These are phyloP conservation scores for Aphanomyces invadans DNA, from an alignment of 352 stramenopile species.

Conservation along the genomic window DNA sequence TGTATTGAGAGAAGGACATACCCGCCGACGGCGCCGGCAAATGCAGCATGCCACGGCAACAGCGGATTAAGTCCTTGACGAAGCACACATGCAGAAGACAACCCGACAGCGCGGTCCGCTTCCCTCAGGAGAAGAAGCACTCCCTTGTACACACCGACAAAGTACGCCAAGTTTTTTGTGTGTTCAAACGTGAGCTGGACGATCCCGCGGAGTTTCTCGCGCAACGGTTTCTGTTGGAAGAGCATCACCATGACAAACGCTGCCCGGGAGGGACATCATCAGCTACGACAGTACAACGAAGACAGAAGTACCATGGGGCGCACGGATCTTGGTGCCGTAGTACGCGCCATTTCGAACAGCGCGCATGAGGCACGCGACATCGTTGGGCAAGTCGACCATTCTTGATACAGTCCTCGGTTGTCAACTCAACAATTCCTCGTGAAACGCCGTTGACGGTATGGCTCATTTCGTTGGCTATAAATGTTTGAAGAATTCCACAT, in stretches of 20 bases:
- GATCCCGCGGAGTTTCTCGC: slow-evolving; percentile 62
- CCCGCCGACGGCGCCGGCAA: slow-evolving; percentile 63
- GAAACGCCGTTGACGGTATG: no score
- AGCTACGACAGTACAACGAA: neutral
- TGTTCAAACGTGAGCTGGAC: slow-evolving; percentile 80
- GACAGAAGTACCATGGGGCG: slow-evolving; percentile 69
- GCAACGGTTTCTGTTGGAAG: slow-evolving; percentile 73
- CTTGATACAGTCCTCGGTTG: neutral
- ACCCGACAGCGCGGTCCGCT: slow-evolving; percentile 29
- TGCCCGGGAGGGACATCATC: slow-evolving; percentile 27
- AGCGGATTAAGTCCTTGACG: slow-evolving; percentile 54
- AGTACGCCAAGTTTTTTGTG: slow-evolving; percentile 80
- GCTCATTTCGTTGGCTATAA: no score
- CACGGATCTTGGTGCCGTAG: slow-evolving; percentile 86
- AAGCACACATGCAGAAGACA: slow-evolving; percentile 24
- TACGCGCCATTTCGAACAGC: slow-evolving; percentile 80
- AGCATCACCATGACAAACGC: slow-evolving; percentile 87
- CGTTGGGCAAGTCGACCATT: slow-evolving; percentile 14
- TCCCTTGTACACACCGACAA: slow-evolving; percentile 82
- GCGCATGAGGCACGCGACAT: slow-evolving; percentile 60
- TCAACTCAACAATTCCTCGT: slow-evolving; percentile 12
- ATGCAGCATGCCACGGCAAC: slow-evolving; percentile 64
- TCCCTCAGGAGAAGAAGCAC: slow-evolving; percentile 52
- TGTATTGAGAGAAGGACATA: neutral
- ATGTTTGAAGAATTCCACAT: neutral